These are phyloP conservation scores for Clarireedia hainanense DNA, from an alignment of 2,329 filamentous ascomycete species.

Conservation along the genomic window DNA sequence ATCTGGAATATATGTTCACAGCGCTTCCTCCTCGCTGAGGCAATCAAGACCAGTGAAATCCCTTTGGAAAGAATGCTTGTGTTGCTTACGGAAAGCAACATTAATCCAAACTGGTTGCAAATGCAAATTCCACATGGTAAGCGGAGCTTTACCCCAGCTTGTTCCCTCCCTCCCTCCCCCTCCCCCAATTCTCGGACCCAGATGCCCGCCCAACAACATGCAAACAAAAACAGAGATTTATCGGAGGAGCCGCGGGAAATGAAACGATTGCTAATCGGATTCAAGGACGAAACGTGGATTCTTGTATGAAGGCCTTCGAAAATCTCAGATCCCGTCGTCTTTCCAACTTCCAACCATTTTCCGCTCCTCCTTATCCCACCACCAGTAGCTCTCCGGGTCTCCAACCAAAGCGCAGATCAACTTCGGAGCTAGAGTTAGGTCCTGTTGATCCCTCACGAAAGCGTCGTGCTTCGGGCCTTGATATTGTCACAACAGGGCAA, in stretches of 20 bases:
- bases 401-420: conserved; percentile 22
- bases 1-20: conserved; percentile 16
- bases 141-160: conserved; percentile 16
- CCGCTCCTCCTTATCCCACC: neutral
- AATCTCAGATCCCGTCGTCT: conserved; percentile 9
- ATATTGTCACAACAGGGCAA: conserved; percentile 9
- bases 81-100: conserved; percentile 33
- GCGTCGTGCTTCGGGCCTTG: conserved; percentile 19
- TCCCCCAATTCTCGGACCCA: conserved; percentile 4
- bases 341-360: neutral
- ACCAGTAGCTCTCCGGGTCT: conserved; percentile 5
- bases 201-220: neutral
- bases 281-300: conserved; percentile 24
- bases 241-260: neutral
- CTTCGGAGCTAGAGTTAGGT: conserved; percentile 15
- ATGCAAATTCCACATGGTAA: conserved; percentile 42
- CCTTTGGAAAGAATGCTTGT: conserved; percentile 36
- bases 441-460: conserved; percentile 15
- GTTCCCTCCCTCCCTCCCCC: neutral
- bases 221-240: neutral
- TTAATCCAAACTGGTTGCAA: conserved; percentile 40
- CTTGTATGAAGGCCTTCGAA: conserved; percentile 25
- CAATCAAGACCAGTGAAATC: conserved; percentile 39
- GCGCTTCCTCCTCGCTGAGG: conserved; percentile 41
- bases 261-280: neutral